These are phyloP conservation scores for Oryza brachyantha DNA, from an alignment of 176 grass and related monocot species.

Conservation along the genomic window DNA sequence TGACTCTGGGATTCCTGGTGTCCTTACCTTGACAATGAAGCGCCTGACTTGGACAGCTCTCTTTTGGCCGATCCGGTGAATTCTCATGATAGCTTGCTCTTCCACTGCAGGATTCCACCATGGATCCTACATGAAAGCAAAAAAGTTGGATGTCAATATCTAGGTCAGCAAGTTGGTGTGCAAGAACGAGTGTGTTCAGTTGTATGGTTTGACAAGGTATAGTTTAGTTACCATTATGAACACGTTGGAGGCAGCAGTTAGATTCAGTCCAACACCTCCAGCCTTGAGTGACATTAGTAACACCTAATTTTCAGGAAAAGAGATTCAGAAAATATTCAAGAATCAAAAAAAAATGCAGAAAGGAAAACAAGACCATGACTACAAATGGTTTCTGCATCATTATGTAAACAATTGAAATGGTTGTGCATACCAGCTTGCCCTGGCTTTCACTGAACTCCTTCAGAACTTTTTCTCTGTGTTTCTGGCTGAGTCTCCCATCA, in stretches of 20 bases:
- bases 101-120: conserved; percentile 99
- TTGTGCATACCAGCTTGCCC: conserved; percentile 58
- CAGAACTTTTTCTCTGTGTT: conserved; percentile 62
- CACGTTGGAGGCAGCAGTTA: conserved; percentile 88
- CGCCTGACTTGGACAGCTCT: conserved; percentile 62
- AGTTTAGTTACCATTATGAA: conserved; percentile 68
- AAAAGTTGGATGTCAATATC: neutral
- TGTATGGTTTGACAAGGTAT: neutral
- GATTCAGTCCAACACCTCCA: conserved; percentile 84
- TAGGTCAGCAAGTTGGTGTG: neutral
- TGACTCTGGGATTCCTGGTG: neutral
- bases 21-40: conserved; percentile 91
- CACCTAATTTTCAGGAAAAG: conserved; percentile 53
- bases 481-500: conserved; percentile 78
- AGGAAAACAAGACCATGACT: neutral
- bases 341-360: neutral
- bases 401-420: neutral
- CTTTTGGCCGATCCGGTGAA: conserved; percentile 86
- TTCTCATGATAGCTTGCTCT: conserved; percentile 97
- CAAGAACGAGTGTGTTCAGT: neutral
- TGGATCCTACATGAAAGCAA: conserved; percentile 56
- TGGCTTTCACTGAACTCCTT: conserved; percentile 72
- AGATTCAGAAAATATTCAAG: conserved; percentile 3
- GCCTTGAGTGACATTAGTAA: conserved; percentile 81
- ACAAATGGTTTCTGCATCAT: conserved; percentile 8